Base-by-base conservation (phyloP, 2,329 filamentous ascomycete species). In the Pseudocercospora eumusae region DNA sequence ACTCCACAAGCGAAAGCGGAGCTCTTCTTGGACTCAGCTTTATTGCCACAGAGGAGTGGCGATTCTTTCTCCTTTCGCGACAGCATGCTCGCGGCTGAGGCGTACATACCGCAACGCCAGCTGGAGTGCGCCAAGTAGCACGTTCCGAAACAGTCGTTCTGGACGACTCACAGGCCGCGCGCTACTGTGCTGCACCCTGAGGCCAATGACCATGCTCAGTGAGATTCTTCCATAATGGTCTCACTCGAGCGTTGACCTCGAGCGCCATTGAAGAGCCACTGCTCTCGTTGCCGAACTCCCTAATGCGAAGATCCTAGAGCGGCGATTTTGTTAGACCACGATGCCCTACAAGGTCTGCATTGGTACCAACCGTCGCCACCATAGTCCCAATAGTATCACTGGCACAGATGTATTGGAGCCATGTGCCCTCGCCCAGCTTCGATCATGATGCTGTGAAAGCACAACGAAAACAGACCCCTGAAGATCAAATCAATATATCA, bases 331-430 rank as follows among this genome's bases (percentile, higher is more conserved):
- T 33, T 64, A 62, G 62, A 66, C 64, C 59, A 62, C 59, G 52
- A 57, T 71, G 65, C 68, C 68, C 66, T 60, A 65, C 59, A 61
- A 54, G 52, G 65, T 64, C 64, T 71, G 68, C 68, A 69, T 64
- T 68, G 67, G 69, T 65, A 69, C 64, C 42, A 64, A 64, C 63
- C 59, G 66, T 70, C 66, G 70, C 70, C 71, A 71, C 69, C 57
- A 63, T 31, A 52, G 18, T 50, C 65, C 69, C 70, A 71, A 71
- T 72, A 70, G 68, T 64, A 70, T 64, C 62, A 64, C 60, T 63
- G 60, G 57, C 61, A 70, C 66, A 63, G 60, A 64, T 56, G 64
- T 70, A 68, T 72, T 70, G 66, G 64, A 66, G 66, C 64, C 65
- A 69, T 68, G 59, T 64, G 64, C 62, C 64, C 61, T 67, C 67